Percentiles rank a stretch among this genome's conserved stretches.
Conservation (phyloP, 139 green algal species). For the Mesotaenium endlicherianum region DNA sequence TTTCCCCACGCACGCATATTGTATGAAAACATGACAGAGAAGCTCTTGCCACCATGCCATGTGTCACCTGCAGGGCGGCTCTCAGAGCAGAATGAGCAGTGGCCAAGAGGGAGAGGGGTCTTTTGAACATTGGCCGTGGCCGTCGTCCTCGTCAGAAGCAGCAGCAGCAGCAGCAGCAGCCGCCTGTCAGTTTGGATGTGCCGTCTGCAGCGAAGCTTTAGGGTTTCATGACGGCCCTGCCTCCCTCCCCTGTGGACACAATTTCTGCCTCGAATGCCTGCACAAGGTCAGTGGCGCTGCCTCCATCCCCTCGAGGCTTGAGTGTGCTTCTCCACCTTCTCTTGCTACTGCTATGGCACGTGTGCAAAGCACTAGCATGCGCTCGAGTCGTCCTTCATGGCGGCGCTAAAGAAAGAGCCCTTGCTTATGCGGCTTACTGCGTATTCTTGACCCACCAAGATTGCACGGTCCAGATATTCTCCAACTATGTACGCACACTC, state of each 20-base stretch:
- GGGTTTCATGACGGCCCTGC: slow-evolving; percentile 28
- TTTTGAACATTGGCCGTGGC: no score
- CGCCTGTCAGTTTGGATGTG: no score
- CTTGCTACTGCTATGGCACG: not conserved
- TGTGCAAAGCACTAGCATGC: not conserved
- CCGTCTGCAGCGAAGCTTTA: slow-evolving; percentile 24
- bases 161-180: no score
- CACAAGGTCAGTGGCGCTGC: slow-evolving; percentile 10
- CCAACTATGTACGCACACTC: no score
- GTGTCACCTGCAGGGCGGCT: not conserved
- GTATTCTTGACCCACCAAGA: not conserved
- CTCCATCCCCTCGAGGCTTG: no score
- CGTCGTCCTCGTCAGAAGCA: no score
- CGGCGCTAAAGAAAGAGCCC: not conserved
- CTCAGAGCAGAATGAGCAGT: no score
- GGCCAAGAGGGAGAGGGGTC: no score
- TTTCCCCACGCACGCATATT: no score
- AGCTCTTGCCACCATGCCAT: slow-evolving; percentile 10
- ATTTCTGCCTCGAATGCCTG: slow-evolving; percentile 37
- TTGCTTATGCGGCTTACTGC: not conserved
- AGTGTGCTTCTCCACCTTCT: no score
- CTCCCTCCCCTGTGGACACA: slow-evolving; percentile 42
- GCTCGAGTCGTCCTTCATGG: not conserved
- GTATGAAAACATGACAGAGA: no score
- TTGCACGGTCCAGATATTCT: not conserved